Base-by-base conservation (phyloP, 2,329 filamentous ascomycete species). In the Fusarium dlaminii region DNA sequence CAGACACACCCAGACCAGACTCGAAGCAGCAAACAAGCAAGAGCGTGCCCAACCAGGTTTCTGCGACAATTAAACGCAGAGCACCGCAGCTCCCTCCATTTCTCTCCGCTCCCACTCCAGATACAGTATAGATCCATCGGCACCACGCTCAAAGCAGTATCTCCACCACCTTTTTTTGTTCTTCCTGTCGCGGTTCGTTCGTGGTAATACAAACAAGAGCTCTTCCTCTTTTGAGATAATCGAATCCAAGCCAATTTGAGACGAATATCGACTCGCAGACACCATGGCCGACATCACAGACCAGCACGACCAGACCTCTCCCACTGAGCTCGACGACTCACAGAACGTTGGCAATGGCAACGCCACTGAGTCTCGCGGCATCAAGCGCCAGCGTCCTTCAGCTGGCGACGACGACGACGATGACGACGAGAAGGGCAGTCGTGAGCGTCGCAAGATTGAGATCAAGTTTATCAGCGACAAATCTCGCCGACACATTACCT, bases 401-500 rank as follows among this genome's bases (percentile, higher is more conserved):
- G 90, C 91, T 60, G 91, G 92, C 80, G 96, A 98, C 82, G 96
- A 98, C 82, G 96, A 98, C 77, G 96, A 98, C 76, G 96, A 98
- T 75, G 95, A 98, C 79, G 95, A 98, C 79, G 96, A 98, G 84
- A 98, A 98, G 91, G 94, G 94, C 74, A 95, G 95, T 81, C 95
- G 96, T 85, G 96, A 98, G 90, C 93, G 96, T 82, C 92, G 96
- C 87, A 99, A 99, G 93, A 99, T 99, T 81, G 96, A 99, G 86
- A 99, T 99, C 87, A 99, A 99, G 90, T 99, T 99, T 87, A 99
- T 99, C 85, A 96, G 95, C 85, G 96, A 99, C 87, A 99, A 99
- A 89, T 98, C 96, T 86, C 95, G 96, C 86, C 93, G 96, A 74
- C 96, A 99, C 88, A 99, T 98, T 83, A 98, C 96, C 80, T 98